These are phyloP conservation scores for Kwoniella shivajii DNA, from an alignment of 1,284 basidiomycete genomes.

Conservation along the genomic window DNA sequence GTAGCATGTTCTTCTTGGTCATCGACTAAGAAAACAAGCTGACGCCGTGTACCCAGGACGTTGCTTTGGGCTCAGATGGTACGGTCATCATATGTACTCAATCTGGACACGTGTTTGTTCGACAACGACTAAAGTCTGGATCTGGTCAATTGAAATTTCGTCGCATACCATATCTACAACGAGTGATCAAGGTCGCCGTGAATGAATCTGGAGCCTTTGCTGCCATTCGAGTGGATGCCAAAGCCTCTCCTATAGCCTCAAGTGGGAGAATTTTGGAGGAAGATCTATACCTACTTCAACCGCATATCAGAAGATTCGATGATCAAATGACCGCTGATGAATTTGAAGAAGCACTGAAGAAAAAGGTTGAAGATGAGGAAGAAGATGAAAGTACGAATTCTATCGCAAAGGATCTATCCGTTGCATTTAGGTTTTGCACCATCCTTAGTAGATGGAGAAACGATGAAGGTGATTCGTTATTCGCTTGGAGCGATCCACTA, in stretches of 20 bases:
- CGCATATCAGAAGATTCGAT: conserved; percentile 56
- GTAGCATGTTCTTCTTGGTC: conserved; percentile 27
- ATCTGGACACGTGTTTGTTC: conserved; percentile 90
- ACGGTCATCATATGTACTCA: conserved; percentile 89
- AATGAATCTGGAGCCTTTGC: conserved; percentile 89
- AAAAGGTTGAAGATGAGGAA: conserved; percentile 39
- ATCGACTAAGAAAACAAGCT: background rate
- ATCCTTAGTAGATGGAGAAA: conserved; percentile 46
- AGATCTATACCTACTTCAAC: conserved; percentile 69
- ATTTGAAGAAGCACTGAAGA: conserved; percentile 32
- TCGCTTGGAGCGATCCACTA: conserved; percentile 47
- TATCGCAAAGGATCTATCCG: conserved; percentile 47
- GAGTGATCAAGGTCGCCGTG: conserved; percentile 78
- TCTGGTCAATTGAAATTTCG: conserved; percentile 78
- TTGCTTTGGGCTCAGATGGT: conserved; percentile 85
- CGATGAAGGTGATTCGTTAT: conserved; percentile 41
- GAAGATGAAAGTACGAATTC: conserved; percentile 52
- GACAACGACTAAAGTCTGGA: conserved; percentile 60
- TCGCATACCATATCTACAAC: conserved; percentile 78
- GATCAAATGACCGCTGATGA: conserved; percentile 49
- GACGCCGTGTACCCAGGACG: conserved; percentile 63
- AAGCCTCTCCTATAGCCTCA: conserved; percentile 63
- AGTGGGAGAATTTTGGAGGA: conserved; percentile 66
- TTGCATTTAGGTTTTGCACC: conserved; percentile 48
- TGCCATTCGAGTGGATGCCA: conserved; percentile 76